Evolutionary conservation across 345 rosid species (phyloP).

Genomic region (Heritiera fomes): DNA sequence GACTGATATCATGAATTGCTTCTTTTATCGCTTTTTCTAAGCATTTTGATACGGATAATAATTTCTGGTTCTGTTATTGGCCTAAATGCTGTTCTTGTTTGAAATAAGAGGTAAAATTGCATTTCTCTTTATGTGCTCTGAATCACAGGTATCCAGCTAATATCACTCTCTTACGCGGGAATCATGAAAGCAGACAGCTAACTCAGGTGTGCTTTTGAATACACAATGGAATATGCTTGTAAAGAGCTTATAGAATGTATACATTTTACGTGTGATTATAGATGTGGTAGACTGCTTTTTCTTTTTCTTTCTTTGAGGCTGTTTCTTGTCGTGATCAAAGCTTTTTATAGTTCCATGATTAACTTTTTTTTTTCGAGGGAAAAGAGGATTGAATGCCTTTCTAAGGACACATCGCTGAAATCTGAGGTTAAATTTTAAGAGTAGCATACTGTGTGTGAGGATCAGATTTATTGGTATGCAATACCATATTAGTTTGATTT

Average conservation of each 20-base stretch:
- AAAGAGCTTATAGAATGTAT: background rate
- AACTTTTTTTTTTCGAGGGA: background rate
- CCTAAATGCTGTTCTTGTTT: background rate
- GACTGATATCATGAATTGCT: background rate
- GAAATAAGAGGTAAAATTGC: background rate
- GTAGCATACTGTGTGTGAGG: no score
- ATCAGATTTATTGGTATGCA: background rate
- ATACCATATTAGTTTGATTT: background rate
- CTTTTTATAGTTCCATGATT: background rate
- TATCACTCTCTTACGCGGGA: conserved; percentile 96
- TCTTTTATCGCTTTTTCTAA: background rate
- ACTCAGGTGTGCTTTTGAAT: conserved; percentile 66
- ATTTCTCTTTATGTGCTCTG: conserved; percentile 2
- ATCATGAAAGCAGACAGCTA: conserved; percentile 98
- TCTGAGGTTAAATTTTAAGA: background rate
- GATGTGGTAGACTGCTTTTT: background rate
- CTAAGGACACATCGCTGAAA: background rate
- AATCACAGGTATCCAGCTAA: conserved; percentile 82
- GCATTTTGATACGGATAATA: background rate
- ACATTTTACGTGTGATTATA: background rate
- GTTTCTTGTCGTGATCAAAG: background rate
- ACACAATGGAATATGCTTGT: background rate
- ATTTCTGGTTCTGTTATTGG: background rate
- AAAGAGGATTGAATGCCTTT: background rate
- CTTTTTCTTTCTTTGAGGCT: background rate